Percentiles rank a stretch among this genome's conserved stretches.
Evolutionary conservation across 495 filamentous ascomycete species (phyloP).

Genomic region (Jackrogersella multiformis): DNA sequence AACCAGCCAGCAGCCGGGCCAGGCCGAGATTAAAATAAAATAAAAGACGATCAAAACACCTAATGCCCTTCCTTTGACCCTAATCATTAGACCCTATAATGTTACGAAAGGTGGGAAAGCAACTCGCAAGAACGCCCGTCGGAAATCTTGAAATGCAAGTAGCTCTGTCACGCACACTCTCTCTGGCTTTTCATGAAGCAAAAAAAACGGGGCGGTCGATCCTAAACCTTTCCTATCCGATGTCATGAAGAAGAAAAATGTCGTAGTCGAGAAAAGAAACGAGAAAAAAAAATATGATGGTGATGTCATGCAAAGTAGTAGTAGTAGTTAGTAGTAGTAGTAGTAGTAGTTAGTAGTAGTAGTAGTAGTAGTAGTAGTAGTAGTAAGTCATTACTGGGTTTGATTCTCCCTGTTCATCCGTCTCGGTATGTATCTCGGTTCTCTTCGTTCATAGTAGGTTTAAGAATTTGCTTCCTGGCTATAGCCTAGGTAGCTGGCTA

Average conservation of each 20-base stretch:
- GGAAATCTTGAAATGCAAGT: constrained; percentile 29
- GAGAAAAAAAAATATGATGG: no score
- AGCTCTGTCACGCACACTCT: constrained; percentile 20
- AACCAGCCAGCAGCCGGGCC: background rate
- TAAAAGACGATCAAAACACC: background rate
- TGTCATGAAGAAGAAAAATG: constrained; percentile 36
- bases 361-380: no score
- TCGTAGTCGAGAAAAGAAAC: constrained; percentile 35
- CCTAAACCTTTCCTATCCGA: constrained; percentile 23
- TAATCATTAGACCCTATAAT: constrained; percentile 39
- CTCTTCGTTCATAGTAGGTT: background rate
- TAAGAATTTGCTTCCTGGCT: background rate
- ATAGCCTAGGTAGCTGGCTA: no score
- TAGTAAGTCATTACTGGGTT: constrained; percentile 38
- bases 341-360: no score
- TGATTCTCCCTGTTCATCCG: constrained; percentile 32
- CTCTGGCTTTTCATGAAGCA: constrained; percentile 11
- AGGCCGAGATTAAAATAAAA: constrained; percentile 3
- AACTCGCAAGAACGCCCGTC: constrained; percentile 32
- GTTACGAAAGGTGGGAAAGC: constrained; percentile 3
- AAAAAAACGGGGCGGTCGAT: background rate
- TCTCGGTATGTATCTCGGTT: constrained; percentile 28
- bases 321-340: no score
- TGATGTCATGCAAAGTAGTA: constrained; percentile 47
- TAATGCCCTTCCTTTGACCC: constrained; percentile 27